Evolutionary conservation across 2,329 filamentous ascomycete species (phyloP), one percentile per base, ranked within the genome.

Genomic region (Trichoderma hamatum): DNA sequence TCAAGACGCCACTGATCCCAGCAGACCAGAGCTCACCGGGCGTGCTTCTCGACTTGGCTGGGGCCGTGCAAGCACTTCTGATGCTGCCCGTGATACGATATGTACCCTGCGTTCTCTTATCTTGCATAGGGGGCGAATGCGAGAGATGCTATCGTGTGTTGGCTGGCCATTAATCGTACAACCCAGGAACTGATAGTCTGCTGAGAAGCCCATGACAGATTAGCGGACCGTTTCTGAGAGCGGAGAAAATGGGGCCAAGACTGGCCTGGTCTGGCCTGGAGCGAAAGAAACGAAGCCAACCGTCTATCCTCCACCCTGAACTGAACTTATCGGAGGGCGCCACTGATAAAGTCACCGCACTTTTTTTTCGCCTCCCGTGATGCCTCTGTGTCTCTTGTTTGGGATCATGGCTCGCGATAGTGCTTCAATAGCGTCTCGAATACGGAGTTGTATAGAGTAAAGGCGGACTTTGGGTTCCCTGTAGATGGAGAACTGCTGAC

Each of bases 201-300:
- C 64, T 59, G 52, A 28, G 39, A 43, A 58, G 52, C 62, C 39
- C 64, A 26, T 67, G 52, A 51, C 64, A 67, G 64, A 59, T 59
- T 46, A 32, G 64, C 64, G 61, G 49, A 55, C 49, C 49, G 49
- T 39, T 64, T 39, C 32, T 55, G 32, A 19, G 61, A 55, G 61
- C 61, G 64, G 64, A 67, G 64, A 67, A 66, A n/a, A 67, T 49
- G 54, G 61, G 54, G 54, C 54, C 11, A 16, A 9, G 64, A 49
- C 26, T 59, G 62, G 62, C 30, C 62, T 56, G 62, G 62, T 13
- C 51, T 65, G 63, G 52, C 19, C 34, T 66, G 63, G 49, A 28
- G 28, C 63, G 26, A 26, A 26, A 46, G 36, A 14, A 58, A n/a
- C 39, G 51, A 58, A 30, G 51, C 63, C 52, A 56, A 28, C 62